Conservation (phyloP, 805 yeast genomes). For the Zygoascus biomembranicola region DNA sequence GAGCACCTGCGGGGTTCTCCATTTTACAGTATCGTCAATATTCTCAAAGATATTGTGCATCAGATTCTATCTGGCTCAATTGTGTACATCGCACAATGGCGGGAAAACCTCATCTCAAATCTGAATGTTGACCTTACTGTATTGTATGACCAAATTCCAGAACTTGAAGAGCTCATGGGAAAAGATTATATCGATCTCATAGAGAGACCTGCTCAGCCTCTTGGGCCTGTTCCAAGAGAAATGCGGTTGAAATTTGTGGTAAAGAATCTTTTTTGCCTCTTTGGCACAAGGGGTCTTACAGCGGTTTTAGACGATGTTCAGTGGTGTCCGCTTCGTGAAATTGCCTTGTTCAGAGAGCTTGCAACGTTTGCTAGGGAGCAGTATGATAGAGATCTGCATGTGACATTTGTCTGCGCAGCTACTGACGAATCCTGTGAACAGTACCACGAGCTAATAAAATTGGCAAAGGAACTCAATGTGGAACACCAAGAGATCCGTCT, state of each 20-base stretch:
- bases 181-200: conserved; percentile 29
- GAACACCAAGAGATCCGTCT: conserved; percentile 17
- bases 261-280: conserved; percentile 35
- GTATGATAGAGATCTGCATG: conserved; percentile 18
- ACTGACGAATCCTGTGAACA: conserved; percentile 16
- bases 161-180: conserved; percentile 37
- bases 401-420: conserved; percentile 23
- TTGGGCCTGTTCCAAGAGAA: conserved; percentile 30
- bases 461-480: conserved; percentile 17
- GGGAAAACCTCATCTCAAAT: conserved; percentile 32
- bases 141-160: conserved; percentile 38
- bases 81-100: conserved; percentile 33
- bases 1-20: conserved; percentile 28
- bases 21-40: conserved; percentile 32
- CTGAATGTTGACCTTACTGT: conserved; percentile 37
- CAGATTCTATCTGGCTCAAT: conserved; percentile 36
- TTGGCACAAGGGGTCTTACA: conserved; percentile 37
- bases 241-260: conserved; percentile 36
- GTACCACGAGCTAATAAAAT: conserved; percentile 8
- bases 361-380: conserved; percentile 24
- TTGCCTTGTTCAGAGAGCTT: conserved; percentile 21
- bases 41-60: conserved; percentile 32
- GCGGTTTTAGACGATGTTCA: conserved; percentile 40
- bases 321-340: conserved; percentile 32
- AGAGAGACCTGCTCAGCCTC: conserved; percentile 19